Base-by-base conservation (phyloP, 2,329 filamentous ascomycete species). In the Pseudogymnoascus sp. region DNA sequence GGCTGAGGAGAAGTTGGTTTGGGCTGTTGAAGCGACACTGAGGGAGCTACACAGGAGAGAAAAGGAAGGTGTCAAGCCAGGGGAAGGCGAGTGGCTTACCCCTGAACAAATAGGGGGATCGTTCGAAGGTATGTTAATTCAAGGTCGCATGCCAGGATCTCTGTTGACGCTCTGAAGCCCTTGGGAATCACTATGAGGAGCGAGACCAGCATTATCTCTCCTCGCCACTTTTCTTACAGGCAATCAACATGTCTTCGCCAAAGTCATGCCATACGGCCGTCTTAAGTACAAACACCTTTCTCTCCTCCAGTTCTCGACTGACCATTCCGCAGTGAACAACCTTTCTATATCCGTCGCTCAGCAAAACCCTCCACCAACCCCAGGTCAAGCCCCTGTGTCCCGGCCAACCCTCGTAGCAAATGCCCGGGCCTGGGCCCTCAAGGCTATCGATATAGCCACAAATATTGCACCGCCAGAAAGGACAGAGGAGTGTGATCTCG, bases 141-240 rank as follows among this genome's bases (percentile, higher is more conserved):
- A 28, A 16, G 16, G 12, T 6, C 7, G 14, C 53, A 38, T 10
- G 46, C 64, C 16, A 22, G 11, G 11, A 56, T 33, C 50, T 19
- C 67, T 67, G 71, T 73, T 76, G 65, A 72, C 65, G 61, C 8
- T 65, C 72, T 64, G 63, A 71, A 84, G 88, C 90, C 11, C 82
- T 97, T 24, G 59, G 93, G 85, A 16, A 83, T 88, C 64, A 86
- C 87, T 97, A 96, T 75, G 86, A 90, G 71, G 81, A 83, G 59
- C 86, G 85, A 69, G 84, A 87, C 50, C 85, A 90, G 69, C 88
- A 91, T 71, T 90, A 93, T 68, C 85, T 97, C 1, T 89, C 93
- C 5, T 84, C 93, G 22, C 92, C 93, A 3, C 81, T 97, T 31
- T 96, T 93, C 73, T 85, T 97, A 70, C 91, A 96, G 71, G 91